A percentile compares a stretch with the other conserved stretches of the same genome.
phyloP scores from a whole-genome alignment of 345 rosid genomes.

The Syzygium jambos region DNA sequence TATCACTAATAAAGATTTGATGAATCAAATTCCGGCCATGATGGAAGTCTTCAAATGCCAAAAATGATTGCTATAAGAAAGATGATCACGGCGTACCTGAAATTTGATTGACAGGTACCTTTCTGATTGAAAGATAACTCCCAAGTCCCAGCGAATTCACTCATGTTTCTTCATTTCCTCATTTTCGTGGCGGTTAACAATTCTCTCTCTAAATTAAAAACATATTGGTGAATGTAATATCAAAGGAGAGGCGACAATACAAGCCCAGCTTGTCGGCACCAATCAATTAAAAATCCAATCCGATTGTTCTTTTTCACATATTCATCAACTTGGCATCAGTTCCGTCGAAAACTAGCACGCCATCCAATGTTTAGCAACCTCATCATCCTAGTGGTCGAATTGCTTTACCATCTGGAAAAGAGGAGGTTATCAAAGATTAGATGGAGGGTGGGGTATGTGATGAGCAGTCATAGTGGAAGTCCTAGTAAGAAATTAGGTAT shows the following conservation, averaged over 20 bases:
- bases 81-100: fast-evolving
- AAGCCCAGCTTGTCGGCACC: neutral
- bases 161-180: neutral
- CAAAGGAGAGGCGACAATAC: neutral
- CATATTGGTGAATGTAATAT: neutral
- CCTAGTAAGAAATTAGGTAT: constrained; percentile 23
- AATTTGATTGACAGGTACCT: neutral
- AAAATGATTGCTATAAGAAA: neutral
- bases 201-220: neutral
- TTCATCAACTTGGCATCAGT: neutral
- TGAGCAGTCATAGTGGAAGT: constrained; percentile 24
- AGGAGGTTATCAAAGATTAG: neutral
- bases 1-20: neutral
- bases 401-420: neutral
- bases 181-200: neutral
- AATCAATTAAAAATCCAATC: neutral
- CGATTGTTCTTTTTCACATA: neutral
- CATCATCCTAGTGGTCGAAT: neutral
- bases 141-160: neutral
- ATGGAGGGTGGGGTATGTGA: neutral
- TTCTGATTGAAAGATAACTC: neutral
- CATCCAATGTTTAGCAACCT: neutral
- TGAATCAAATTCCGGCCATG: neutral
- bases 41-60: neutral
- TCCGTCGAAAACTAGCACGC: neutral